Evolutionary conservation across 2,329 filamentous ascomycete species (phyloP).

Genomic region (Ophiostoma piceae): DNA sequence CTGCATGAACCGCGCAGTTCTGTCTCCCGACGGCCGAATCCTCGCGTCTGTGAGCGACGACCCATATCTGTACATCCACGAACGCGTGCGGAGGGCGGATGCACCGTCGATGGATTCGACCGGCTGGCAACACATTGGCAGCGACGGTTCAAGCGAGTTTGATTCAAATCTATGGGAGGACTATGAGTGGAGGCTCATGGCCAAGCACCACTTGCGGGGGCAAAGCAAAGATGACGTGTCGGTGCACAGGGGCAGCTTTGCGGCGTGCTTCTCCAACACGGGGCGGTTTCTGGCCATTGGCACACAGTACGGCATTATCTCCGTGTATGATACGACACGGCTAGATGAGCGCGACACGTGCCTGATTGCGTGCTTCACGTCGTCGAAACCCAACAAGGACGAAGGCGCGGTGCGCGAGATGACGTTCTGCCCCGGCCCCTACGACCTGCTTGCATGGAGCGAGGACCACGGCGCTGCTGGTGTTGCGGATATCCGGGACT

Average conservation of each 20-base stretch:
- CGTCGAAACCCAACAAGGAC: slow-evolving; percentile 65
- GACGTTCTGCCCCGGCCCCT: slow-evolving; percentile 84
- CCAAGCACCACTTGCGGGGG: slow-evolving; percentile 53
- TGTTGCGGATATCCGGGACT: slow-evolving; percentile 64
- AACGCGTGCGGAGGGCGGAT: slow-evolving; percentile 42
- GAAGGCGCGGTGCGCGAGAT: slow-evolving; percentile 82
- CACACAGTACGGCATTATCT: slow-evolving; percentile 75
- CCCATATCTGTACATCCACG: slow-evolving; percentile 78
- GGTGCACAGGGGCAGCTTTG: slow-evolving; percentile 64
- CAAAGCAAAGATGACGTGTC: slow-evolving; percentile 51
- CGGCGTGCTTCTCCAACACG: slow-evolving; percentile 68
- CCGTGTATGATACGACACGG: slow-evolving; percentile 59
- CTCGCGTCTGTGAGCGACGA: slow-evolving; percentile 84
- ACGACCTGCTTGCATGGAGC: slow-evolving; percentile 88
- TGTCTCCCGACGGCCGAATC: slow-evolving; percentile 79
- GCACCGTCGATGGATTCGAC: not conserved
- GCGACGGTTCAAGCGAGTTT: slow-evolving; percentile 21
- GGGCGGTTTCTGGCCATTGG: slow-evolving; percentile 68
- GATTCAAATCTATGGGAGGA: slow-evolving; percentile 24
- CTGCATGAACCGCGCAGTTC: slow-evolving; percentile 87
- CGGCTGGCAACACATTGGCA: slow-evolving; percentile 12
- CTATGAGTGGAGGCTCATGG: slow-evolving; percentile 49
- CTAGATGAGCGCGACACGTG: slow-evolving; percentile 49
- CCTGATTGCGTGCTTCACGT: slow-evolving; percentile 69
- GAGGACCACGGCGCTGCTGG: slow-evolving; percentile 77